Evolutionary conservation across 1,139 yeast species (phyloP).

Genomic region (Diutina neorugosa): DNA sequence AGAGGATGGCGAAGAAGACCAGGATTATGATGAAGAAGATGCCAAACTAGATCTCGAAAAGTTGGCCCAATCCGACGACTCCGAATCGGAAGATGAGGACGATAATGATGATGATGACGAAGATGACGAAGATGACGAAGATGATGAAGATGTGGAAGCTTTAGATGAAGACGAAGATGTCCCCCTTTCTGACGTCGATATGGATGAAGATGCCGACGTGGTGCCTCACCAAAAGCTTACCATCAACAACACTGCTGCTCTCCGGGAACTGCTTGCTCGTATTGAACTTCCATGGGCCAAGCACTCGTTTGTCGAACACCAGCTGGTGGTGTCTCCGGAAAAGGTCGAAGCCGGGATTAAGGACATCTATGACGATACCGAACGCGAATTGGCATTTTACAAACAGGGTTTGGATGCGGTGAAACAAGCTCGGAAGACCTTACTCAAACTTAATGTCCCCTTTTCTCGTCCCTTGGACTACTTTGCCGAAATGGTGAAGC

Average conservation of each 20-base stretch:
- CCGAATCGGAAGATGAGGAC: slow-evolving; percentile 31
- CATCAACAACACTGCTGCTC: slow-evolving; percentile 58
- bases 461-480: slow-evolving; percentile 90
- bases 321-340: slow-evolving; percentile 50
- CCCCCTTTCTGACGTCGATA: slow-evolving; percentile 67
- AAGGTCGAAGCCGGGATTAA: slow-evolving; percentile 56
- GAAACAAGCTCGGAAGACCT: slow-evolving; percentile 52
- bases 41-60: slow-evolving; percentile 1
- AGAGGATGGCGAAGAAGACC: slow-evolving; percentile 33
- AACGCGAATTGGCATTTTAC: slow-evolving; percentile 49
- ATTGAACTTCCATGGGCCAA: slow-evolving; percentile 60
- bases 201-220: slow-evolving; percentile 77
- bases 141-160: slow-evolving; percentile 17
- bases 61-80: slow-evolving; percentile 20
- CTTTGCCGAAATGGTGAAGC: slow-evolving; percentile 97
- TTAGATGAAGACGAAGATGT: slow-evolving; percentile 47
- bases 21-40: slow-evolving; percentile 25
- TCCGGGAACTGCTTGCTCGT: slow-evolving; percentile 56
- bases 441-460: slow-evolving; percentile 62
- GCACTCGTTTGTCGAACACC: slow-evolving; percentile 74
- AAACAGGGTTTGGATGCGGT: slow-evolving; percentile 90
- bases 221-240: slow-evolving; percentile 87
- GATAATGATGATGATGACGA: slow-evolving; percentile 32
- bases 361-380: slow-evolving; percentile 92
- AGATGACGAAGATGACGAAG: slow-evolving; percentile 13